Evolutionary conservation across 371 early-diverging fungal genomes (phyloP).

Genomic region (Zopfochytrium polystomum): DNA sequence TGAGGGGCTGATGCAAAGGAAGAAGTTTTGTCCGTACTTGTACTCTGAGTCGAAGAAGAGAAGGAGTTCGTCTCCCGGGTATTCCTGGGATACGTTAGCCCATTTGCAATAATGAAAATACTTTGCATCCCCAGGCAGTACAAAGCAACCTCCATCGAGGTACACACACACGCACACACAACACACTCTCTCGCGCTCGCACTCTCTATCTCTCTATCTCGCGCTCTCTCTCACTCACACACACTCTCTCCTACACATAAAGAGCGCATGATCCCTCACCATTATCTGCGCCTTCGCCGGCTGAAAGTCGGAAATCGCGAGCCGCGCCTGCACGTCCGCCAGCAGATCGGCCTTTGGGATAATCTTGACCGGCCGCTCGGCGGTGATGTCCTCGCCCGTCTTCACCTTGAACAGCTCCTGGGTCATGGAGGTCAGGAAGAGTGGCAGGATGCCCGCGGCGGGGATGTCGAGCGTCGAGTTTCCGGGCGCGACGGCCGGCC

Average conservation of each 20-base stretch:
- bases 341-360: conserved; percentile 53
- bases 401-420: conserved; percentile 53
- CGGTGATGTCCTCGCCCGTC: conserved; percentile 47
- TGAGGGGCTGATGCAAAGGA: conserved; percentile 36
- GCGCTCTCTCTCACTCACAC: no score
- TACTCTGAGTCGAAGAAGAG: conserved; percentile 48
- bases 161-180: conserved; percentile 9
- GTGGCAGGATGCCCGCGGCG: conserved; percentile 45
- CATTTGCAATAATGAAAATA: no score
- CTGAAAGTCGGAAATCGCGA: conserved; percentile 53
- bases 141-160: no score
- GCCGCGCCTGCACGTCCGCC: conserved; percentile 46
- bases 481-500: conserved; percentile 19
- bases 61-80: conserved; percentile 49
- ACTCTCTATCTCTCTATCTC: no score
- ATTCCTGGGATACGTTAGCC: conserved; percentile 43
- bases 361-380: conserved; percentile 45
- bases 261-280: conserved; percentile 24
- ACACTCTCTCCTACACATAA: no score
- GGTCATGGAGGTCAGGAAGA: conserved; percentile 50
- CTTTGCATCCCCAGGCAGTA: no score
- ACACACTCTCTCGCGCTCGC: no score
- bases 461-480: conserved; percentile 17
- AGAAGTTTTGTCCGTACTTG: conserved; percentile 56
- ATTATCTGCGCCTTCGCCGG: conserved; percentile 45